Conservation (phyloP, 2,329 filamentous ascomycete genomes). For the Ceratocystis huliohia region DNA sequence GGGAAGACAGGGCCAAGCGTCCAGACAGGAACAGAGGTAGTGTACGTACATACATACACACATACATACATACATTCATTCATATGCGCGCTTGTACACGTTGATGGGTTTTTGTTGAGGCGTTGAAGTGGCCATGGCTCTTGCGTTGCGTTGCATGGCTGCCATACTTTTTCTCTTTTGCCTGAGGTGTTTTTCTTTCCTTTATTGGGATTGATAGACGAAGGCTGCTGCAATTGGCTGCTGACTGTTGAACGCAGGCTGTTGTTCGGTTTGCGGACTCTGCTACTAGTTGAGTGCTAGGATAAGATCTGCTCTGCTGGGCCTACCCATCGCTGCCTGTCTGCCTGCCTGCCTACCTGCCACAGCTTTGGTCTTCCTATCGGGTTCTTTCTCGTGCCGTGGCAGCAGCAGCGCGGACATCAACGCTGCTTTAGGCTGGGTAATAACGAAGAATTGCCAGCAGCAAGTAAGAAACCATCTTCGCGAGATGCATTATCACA, state of each 20-base stretch:
- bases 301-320: background rate
- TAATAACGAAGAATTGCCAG: too few species aligned
- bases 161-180: background rate
- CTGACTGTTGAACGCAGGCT: background rate
- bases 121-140: background rate
- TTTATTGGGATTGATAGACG: constrained; percentile 1
- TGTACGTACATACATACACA: too few species aligned
- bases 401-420: too few species aligned
- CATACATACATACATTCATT: background rate
- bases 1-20: too few species aligned
- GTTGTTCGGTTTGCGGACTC: background rate
- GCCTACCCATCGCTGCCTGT: too few species aligned
- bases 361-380: too few species aligned
- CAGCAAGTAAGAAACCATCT: background rate
- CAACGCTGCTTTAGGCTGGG: too few species aligned
- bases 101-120: too few species aligned
- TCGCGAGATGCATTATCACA: background rate
- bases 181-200: background rate
- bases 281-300: background rate
- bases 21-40: too few species aligned
- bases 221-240: background rate
- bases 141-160: background rate
- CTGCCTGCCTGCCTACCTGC: too few species aligned
- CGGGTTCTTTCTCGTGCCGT: too few species aligned
- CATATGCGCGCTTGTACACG: background rate